Percentiles rank a stretch among this genome's conserved stretches.
phyloP scores from a whole-genome alignment of 169 alveolate genomes.

The Plasmodium relictum region DNA sequence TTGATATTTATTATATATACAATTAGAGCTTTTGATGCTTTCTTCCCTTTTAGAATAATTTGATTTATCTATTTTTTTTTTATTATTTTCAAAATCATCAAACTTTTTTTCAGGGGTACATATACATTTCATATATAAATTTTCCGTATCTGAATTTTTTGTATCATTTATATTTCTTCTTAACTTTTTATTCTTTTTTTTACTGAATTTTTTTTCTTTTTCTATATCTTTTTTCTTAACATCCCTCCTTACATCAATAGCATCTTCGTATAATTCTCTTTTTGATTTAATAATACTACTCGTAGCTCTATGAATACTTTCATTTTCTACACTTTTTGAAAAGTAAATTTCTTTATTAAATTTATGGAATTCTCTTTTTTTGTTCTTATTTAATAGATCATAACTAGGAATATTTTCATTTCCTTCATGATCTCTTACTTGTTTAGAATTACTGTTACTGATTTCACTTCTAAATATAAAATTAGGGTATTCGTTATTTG shows the following conservation, averaged over 20 bases:
- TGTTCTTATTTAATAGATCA: no score
- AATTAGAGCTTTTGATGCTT: not conserved
- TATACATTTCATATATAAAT: not conserved
- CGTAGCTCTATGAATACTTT: no score
- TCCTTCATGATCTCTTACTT: no score
- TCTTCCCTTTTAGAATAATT: not conserved
- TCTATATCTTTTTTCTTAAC: not conserved
- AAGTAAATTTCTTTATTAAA: no score
- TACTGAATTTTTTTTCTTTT: not conserved
- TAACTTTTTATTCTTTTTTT: not conserved
- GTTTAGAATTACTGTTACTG: no score
- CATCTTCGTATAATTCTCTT: no score
- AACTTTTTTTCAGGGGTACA: not conserved
- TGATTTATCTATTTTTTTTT: not conserved
- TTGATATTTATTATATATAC: not conserved
- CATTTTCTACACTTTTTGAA: no score
- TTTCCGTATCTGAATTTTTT: not conserved
- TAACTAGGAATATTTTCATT: no score
- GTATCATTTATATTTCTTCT: not conserved
- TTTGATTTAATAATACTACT: not conserved
- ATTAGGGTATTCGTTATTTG: not conserved
- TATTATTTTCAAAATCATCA: not conserved
- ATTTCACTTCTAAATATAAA: not conserved
- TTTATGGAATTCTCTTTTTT: no score
- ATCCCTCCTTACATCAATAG: no score